Evolutionary conservation across 2,329 filamentous ascomycete genomes (phyloP).

Genomic region (Aspergillus amoenus): DNA sequence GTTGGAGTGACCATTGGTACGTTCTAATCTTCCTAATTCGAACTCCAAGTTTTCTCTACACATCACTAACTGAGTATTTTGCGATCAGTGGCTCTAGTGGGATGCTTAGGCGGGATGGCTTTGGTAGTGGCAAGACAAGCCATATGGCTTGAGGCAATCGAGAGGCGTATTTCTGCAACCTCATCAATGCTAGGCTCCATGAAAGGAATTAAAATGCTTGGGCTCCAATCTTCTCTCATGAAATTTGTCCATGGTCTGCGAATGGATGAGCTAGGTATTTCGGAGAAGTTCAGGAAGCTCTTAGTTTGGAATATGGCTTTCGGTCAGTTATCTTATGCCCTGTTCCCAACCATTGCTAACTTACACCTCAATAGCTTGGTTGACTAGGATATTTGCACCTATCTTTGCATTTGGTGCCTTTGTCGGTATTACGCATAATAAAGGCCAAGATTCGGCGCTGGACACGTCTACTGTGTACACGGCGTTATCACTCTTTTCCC

Average conservation of each 20-base stretch:
- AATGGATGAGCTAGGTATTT: slow-evolving; percentile 42
- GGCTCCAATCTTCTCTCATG: slow-evolving; percentile 44
- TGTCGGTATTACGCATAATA: slow-evolving; percentile 39
- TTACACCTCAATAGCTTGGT: slow-evolving; percentile 28
- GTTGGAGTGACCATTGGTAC: slow-evolving; percentile 43
- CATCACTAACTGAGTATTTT: neutral
- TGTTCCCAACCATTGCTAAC: neutral
- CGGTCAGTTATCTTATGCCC: slow-evolving; percentile 21
- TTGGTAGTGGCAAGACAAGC: slow-evolving; percentile 43
- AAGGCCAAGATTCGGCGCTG: slow-evolving; percentile 30
- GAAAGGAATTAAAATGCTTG: slow-evolving; percentile 54
- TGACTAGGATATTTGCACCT: slow-evolving; percentile 44
- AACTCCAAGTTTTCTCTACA: neutral
- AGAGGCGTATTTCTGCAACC: slow-evolving; percentile 51
- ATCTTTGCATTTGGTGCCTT: slow-evolving; percentile 49
- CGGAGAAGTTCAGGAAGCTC: slow-evolving; percentile 42
- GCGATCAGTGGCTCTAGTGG: slow-evolving; percentile 32
- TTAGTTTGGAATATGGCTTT: slow-evolving; percentile 44
- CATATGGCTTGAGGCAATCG: slow-evolving; percentile 52
- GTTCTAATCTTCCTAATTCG: neutral
- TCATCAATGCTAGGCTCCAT: slow-evolving; percentile 50
- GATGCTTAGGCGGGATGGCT: slow-evolving; percentile 35
- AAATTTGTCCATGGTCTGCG: slow-evolving; percentile 41
- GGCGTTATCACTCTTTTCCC: slow-evolving; percentile 48
- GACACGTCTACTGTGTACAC: slow-evolving; percentile 47